A percentile compares a stretch with the other conserved stretches of the same genome.
phyloP scores from a whole-genome alignment of 1,284 basidiomycete species.

The Xanthoconium separans region DNA sequence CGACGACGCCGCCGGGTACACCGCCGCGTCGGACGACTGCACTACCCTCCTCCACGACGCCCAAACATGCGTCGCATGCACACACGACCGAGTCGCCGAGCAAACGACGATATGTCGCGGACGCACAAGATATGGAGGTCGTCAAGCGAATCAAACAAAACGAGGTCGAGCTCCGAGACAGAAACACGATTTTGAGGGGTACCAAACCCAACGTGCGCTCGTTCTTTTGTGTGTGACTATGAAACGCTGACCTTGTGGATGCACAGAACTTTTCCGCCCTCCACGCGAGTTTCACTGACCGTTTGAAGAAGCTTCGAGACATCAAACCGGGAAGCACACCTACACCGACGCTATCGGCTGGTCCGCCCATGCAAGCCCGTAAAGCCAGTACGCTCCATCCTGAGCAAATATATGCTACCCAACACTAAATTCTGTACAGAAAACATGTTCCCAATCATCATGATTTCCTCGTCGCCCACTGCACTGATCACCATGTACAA shows the following conservation, averaged over 20 bases:
- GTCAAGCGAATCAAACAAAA: constrained; percentile 79
- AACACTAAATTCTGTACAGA: constrained; percentile 33
- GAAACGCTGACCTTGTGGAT: not conserved
- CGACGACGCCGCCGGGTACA: constrained; percentile 65
- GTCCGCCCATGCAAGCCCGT: constrained; percentile 55
- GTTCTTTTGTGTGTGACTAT: not conserved
- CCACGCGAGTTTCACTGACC: constrained; percentile 60
- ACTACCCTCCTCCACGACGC: constrained; percentile 35
- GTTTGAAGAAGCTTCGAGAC: constrained; percentile 73
- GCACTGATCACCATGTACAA: constrained; percentile 98
- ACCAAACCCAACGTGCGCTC: constrained; percentile 67
- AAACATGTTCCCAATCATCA: constrained; percentile 86
- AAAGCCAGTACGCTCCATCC: constrained; percentile 54
- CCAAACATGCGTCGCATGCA: constrained; percentile 33
- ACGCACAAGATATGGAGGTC: constrained; percentile 74
- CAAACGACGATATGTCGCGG: constrained; percentile 79
- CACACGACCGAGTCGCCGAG: constrained; percentile 44
- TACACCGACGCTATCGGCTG: constrained; percentile 35
- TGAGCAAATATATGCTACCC: not conserved
- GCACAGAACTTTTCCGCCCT: constrained; percentile 74
- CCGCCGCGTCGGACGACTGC: constrained; percentile 46
- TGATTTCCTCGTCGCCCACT: constrained; percentile 88
- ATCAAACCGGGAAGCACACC: constrained; percentile 48
- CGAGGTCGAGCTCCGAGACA: constrained; percentile 73
- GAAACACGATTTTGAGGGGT: constrained; percentile 75